A percentile compares a stretch with the other conserved stretches of the same genome.
phyloP scores from a whole-genome alignment of 2,329 filamentous ascomycete species.

The Apiospora sp. region DNA sequence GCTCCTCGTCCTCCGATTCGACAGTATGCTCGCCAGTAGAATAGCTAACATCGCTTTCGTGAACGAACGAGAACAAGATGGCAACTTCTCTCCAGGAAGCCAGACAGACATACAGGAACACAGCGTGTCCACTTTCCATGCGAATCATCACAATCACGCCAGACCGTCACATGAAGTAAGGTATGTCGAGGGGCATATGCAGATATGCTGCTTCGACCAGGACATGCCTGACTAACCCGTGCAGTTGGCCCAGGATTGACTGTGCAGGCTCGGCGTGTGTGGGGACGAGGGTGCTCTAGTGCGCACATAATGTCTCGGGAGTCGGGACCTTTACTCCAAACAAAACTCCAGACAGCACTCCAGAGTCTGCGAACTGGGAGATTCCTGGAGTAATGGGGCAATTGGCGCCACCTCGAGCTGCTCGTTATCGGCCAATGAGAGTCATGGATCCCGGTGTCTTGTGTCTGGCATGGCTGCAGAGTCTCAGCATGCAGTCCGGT shows the following conservation, averaged over 20 bases:
- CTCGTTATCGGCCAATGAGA: slow-evolving; percentile 4
- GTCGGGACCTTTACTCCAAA: slow-evolving; percentile 12
- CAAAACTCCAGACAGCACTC: slow-evolving; percentile 11
- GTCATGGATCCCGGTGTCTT: background rate
- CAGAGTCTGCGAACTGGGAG: slow-evolving; percentile 12
- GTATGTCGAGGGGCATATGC: background rate
- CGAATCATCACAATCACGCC: slow-evolving; percentile 16
- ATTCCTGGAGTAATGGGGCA: background rate
- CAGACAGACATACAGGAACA: background rate
- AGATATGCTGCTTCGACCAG: background rate
- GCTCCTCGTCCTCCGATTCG: background rate
- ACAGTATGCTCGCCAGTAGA: background rate
- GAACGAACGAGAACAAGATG: background rate
- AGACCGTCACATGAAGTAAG: background rate
- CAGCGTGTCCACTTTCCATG: background rate
- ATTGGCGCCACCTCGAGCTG: background rate
- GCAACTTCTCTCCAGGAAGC: background rate
- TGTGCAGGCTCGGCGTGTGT: background rate
- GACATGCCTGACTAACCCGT: background rate
- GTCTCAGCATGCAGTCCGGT: background rate
- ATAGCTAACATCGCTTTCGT: background rate
- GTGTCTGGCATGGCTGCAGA: background rate
- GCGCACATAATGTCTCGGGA: slow-evolving; percentile 16
- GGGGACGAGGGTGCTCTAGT: background rate
- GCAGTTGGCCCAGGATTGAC: slow-evolving; percentile 6